Evolutionary conservation across 164 flowering plant genomes (phyloP), one percentile per base, ranked within the genome.

Genomic region (Hamamelis virginiana): DNA sequence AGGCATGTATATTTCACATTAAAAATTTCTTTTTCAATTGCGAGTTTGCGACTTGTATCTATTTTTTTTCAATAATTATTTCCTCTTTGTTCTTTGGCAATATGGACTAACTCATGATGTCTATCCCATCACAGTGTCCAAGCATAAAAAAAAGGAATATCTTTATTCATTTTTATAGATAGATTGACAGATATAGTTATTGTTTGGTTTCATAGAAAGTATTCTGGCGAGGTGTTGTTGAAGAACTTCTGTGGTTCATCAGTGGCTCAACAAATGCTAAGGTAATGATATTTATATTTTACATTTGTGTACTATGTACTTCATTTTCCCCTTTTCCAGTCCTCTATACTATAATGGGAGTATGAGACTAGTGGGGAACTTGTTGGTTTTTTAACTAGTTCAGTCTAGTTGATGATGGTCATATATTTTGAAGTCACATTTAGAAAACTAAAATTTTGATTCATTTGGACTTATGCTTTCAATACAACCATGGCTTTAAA

Each of bases 211-310:
- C 1, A 44, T 68, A 94, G 97, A 90, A 86, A 85, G 93, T 91
- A 33, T 94, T 94, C 72, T 94, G 97, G 97, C 82, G 97, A 71
- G 98, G 97, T 56, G 98, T 94, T 75, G 97, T 94, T 75, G 97
- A 94, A 80, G 98, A 94, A 77, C 89, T 94, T 59, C 67, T 94
- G 76, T 94, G 98, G 98, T 94, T 90, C 80, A 87, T 94, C 69
- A 94, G 97, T 76, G 98, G 98, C 44, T 92, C 98, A 44, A 94
- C 97, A 58, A 94, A 81, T 83, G 96, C 95, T 14, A 94, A 87
- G 95, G 98, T 94, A 73, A 75, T 45, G 21, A 22, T 46, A 11
- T 23, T 43, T 59, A 5, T 46, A 6, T 19, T 18, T 6, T 43
- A 46, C 22, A 12, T 19, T 25, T 27, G n/a, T 27, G 26, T 47